phyloP scores from a whole-genome alignment of 805 yeast genomes.

The Kodamaea restingae region DNA sequence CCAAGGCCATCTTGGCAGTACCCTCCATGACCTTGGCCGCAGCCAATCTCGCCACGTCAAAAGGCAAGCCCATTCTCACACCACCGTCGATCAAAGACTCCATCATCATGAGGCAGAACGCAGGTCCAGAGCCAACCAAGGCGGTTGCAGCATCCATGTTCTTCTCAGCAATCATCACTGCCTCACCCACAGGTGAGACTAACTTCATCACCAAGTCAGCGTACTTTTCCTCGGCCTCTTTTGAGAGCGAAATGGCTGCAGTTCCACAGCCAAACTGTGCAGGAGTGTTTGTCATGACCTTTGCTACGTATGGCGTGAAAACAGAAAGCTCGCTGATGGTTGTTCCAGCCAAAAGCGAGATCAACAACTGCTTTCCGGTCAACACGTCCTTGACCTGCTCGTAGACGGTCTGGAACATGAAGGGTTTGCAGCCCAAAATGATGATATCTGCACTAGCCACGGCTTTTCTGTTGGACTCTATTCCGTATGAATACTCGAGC shows the following conservation, averaged over 20 bases:
- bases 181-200: conserved; percentile 63
- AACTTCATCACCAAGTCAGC: conserved; percentile 50
- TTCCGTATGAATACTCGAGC: conserved; percentile 48
- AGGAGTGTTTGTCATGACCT: conserved; percentile 99
- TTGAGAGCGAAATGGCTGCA: conserved; percentile 82
- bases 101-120: conserved; percentile 82
- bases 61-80: conserved; percentile 89
- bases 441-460: conserved; percentile 64
- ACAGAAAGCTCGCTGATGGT: conserved; percentile 63
- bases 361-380: conserved; percentile 53
- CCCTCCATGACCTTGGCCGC: conserved; percentile 95
- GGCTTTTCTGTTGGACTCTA: conserved; percentile 50
- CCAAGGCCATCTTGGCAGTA: conserved; percentile 83
- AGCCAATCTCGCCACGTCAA: conserved; percentile 72
- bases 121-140: conserved; percentile 94
- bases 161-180: conserved; percentile 72
- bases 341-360: conserved; percentile 91
- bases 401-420: conserved; percentile 60
- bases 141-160: conserved; percentile 97
- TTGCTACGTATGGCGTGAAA: conserved; percentile 59
- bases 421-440: conserved; percentile 87
- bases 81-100: conserved; percentile 95
- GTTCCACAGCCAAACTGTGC: conserved; percentile 90
- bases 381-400: conserved; percentile 45
- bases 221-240: conserved; percentile 38